Conservation (phyloP, 2,329 filamentous ascomycete genomes). For the Penicillium digitatum region DNA sequence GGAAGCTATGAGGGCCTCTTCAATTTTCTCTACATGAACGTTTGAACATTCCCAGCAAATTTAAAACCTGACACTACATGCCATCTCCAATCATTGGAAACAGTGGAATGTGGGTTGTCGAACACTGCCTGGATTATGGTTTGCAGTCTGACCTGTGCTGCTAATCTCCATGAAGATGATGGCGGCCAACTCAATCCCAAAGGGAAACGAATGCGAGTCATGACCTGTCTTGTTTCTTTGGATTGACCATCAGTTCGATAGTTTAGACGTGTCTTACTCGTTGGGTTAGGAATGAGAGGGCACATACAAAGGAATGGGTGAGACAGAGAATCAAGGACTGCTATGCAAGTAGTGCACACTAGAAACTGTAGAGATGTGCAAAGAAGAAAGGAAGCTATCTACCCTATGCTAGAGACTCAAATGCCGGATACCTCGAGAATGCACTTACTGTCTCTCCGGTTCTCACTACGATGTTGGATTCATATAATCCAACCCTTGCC, state of each 20-base stretch:
- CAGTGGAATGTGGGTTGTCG: background rate
- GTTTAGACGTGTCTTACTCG: background rate
- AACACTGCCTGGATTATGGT: background rate
- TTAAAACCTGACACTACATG: no score
- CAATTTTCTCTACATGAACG: fast-evolving
- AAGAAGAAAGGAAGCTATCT: no score
- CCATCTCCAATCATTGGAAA: background rate
- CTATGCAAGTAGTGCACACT: no score
- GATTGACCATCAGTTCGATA: no score
- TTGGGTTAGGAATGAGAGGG: no score
- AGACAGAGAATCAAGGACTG: no score
- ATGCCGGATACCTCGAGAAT: background rate
- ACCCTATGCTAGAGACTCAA: no score
- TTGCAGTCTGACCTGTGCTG: background rate
- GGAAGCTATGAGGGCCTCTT: background rate
- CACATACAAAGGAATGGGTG: no score
- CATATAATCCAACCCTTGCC: background rate
- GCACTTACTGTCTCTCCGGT: background rate
- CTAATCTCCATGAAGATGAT: background rate
- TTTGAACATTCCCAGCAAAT: background rate
- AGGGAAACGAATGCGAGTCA: background rate
- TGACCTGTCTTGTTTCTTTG: no score
- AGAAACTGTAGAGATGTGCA: no score
- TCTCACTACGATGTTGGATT: background rate
- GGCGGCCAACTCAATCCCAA: background rate